Evolutionary conservation across 2,329 filamentous ascomycete genomes (phyloP).

Genomic region (Talaromyces albobiverticillius): DNA sequence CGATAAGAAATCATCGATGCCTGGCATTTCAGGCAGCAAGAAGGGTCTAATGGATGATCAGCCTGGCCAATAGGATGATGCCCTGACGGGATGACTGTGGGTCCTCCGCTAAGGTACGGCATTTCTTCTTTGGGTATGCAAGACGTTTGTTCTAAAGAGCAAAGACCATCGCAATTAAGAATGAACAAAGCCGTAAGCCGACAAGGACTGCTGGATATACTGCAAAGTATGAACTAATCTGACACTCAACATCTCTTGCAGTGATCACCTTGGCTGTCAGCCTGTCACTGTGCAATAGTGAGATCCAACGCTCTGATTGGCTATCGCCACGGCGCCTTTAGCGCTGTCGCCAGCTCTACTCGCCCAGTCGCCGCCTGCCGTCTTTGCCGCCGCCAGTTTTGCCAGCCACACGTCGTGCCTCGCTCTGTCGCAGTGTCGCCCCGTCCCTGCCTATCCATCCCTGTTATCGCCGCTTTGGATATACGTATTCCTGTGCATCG

Average conservation of each 20-base stretch:
- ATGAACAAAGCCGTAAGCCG: too few relatives aligned
- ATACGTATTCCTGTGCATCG: slow-evolving; percentile 3
- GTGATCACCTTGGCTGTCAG: too few relatives aligned
- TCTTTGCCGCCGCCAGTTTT: background rate
- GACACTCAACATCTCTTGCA: too few relatives aligned
- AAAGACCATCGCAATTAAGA: too few relatives aligned
- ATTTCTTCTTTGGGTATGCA: too few relatives aligned
- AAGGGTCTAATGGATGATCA: too few relatives aligned
- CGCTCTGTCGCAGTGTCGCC: too few relatives aligned
- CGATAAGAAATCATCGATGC: background rate
- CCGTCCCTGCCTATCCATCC: background rate
- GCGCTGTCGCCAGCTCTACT: background rate
- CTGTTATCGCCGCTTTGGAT: background rate
- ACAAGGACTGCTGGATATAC: too few relatives aligned
- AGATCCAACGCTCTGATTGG: background rate
- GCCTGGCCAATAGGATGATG: background rate
- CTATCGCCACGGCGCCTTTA: background rate
- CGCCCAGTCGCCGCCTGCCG: background rate
- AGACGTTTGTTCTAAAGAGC: too few relatives aligned
- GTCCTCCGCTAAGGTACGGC: too few relatives aligned
- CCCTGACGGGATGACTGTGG: too few relatives aligned
- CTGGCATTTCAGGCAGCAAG: background rate
- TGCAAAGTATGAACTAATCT: too few relatives aligned
- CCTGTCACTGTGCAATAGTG: background rate
- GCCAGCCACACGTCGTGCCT: slow-evolving; percentile 7